These are phyloP conservation scores for Monosporascus ibericus DNA, from an alignment of 2,329 filamentous ascomycete genomes.

Conservation along the genomic window DNA sequence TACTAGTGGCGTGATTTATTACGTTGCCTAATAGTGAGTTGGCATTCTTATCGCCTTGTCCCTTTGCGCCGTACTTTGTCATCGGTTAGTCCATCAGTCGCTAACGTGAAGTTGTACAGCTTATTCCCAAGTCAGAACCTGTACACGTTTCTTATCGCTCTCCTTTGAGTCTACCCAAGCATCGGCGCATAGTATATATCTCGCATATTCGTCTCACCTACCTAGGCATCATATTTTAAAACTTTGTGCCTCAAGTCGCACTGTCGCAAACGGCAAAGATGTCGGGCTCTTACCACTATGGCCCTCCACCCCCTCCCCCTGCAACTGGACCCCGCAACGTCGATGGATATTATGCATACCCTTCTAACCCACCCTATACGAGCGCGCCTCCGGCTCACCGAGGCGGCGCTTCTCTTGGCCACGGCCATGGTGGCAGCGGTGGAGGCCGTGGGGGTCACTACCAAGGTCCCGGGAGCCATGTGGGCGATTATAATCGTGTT, in stretches of 20 bases:
- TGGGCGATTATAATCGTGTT: conserved; percentile 19
- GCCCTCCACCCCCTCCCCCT: conserved; percentile 24
- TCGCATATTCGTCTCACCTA: neutral
- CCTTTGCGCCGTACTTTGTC: too few species aligned
- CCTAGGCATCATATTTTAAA: conserved; percentile 14
- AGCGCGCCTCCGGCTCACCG: conserved; percentile 33
- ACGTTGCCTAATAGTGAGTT: too few species aligned
- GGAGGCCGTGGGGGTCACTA: conserved; percentile 17
- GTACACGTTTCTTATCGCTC: too few species aligned
- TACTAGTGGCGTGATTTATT: too few species aligned
- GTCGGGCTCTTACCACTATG: conserved; percentile 3
- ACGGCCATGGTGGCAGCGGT: conserved; percentile 14
- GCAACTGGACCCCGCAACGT: conserved; percentile 13
- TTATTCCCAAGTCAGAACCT: too few species aligned
- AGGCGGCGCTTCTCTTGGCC: conserved; percentile 15
- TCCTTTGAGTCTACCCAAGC: too few species aligned
- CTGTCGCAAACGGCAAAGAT: neutral
- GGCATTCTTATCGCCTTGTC: too few species aligned
- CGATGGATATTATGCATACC: conserved; percentile 11
- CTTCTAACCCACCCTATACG: conserved; percentile 30
- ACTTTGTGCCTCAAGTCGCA: too few species aligned
- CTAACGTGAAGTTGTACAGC: too few species aligned
- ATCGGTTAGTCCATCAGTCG: too few species aligned
- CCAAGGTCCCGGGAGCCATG: conserved; percentile 11
- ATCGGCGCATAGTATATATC: too few species aligned